Evolutionary conservation across 495 filamentous ascomycete species (phyloP), one percentile per base, ranked within the genome.

Genomic region (Xylaria longipes): DNA sequence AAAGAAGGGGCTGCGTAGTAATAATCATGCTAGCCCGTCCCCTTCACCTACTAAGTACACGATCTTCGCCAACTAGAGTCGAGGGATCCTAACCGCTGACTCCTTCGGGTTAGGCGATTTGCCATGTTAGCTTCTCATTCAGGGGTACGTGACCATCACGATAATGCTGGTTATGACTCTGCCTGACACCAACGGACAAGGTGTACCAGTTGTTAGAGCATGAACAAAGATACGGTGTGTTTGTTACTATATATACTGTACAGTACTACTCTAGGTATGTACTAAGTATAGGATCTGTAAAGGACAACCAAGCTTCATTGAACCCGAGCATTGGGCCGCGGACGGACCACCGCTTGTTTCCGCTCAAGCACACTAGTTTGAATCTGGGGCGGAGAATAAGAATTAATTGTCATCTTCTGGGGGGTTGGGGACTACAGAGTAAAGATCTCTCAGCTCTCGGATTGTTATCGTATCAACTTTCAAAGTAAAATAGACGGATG

Each of bases 41-140:
- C 64, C 48, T 67, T 67, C 64, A 46, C 64, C 27, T 70, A n/a
- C n/a, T n/a, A n/a, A n/a, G n/a, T n/a, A 50, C 22, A 43, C 46
- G 37, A 41, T 25, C 66, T 45, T 70, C 33, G 58, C 68, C 68
- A 70, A 70, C 58, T 58, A 70, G 35, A 54, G 58, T 39, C 37
- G 46, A 70, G 58, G 52, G 45, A 52, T 31, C 46, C 35, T 35
- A 56, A 37, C 17, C 60, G 68, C 68, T 70, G 68, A 70, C 68
- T 70, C 45, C 56, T 67, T 67, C 64, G 11, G 64, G 64, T 67
- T 67, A 67, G 63, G 48, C 20, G 33, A 43, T 56, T 27, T 39
- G 48, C 48, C 11, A 3, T 67, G 64, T 67, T 67, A 39, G 64
- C 64, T 43, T 46, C 35, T 57, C 52, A 58, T 58, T n/a, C 35